Evolutionary conservation across 1,284 basidiomycete genomes (phyloP), one percentile per base, ranked within the genome.

Genomic region (Ustilago hordei): DNA sequence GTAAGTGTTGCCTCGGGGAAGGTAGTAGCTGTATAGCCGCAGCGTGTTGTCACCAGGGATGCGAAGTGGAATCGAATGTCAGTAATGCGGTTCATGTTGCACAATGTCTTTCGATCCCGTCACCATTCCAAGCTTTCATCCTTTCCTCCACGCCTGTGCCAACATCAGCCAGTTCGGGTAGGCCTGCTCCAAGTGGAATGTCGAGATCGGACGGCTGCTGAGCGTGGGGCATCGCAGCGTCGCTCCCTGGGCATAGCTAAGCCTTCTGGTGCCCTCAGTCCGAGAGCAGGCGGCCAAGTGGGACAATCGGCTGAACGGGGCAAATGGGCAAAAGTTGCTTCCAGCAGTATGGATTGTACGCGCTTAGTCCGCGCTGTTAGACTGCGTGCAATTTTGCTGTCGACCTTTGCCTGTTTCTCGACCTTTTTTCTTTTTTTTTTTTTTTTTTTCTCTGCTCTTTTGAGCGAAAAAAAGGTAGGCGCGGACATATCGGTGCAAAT

Each of bases 1-100:
- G 83, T 95, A 99, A 17, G 89, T 87, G 19, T 95, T 93, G 85
- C 91, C 90, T 70, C 97, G 94, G 55, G 95, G 94, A 57, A 95
- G 86, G 74, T 98, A 92, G 91, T 95, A 98, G 55, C 95, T 97
- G 84, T 39, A 39, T 28, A 28, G 23, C 23, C 23, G 23, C 23
- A 28, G 23, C 23, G 23, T 28, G 23, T 28, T 28, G 23, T 28
- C 23, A 28, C 11, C 9, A 28, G 11, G 2, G 38, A 8, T 4
- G 12, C 2, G 28, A 38, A 15, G 28, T 39, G 53, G 54, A 31
- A 11, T 31, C 23, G 43, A 19, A 19, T 45, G 47, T 55, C 12
- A 31, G 59, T 38, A 34, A 41, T 23, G 4, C 12, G 4, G 50
- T 39, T 8, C 13, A 4, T 19, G 12, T 43, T 12, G n/a, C n/a